Evolutionary conservation across 2,329 filamentous ascomycete genomes (phyloP), one percentile per base, ranked within the genome.

Genomic region (Colletotrichum sp.): DNA sequence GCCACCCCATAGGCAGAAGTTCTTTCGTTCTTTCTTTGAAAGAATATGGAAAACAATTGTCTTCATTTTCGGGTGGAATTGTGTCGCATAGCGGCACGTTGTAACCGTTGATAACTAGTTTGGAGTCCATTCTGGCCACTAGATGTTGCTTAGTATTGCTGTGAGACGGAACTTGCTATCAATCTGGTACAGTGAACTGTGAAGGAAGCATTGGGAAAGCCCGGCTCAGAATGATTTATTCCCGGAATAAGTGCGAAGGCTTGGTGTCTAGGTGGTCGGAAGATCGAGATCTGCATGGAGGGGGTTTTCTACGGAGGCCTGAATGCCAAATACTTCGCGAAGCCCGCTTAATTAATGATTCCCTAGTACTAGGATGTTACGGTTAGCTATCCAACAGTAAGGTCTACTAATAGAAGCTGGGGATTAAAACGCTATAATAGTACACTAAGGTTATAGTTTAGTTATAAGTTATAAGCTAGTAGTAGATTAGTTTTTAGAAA

Each of bases 111-210:
- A 59, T 59, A 0, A 59, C 16, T 15, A 59, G 8, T 19, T 59
- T 59, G 16, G 55, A 59, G 13, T 25, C 55, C 55, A 59, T 59
- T 28, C 0, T 59, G 0, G 11, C 6, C 2, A 13, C 22, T 13
- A 7, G 3, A 48, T 1, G n/a, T 48, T 22, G 11, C 44, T 48
- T 1, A 3, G 6, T 22, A 13, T 22, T 1, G 44, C 11, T 13
- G n/a, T 0, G 0, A 5, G 11, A 22, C 6, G 9, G 39, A n/a
- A 0, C 0, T 11, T 44, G 19, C 0, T n/a, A 12, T 44, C 3
- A 44, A 11, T 6, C 9, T n/a, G 19, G 19, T 19, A 44, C 0
- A n/a, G 5, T 11, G 19, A 7, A n/a, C 2, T 44, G 9, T 0
- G 2, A 44, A 44, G 0, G 19, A 44, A n/a, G 9, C 3, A 44